Evolutionary conservation across 257 asterid species (phyloP).

Genomic region (Knoxia roxburghii): DNA sequence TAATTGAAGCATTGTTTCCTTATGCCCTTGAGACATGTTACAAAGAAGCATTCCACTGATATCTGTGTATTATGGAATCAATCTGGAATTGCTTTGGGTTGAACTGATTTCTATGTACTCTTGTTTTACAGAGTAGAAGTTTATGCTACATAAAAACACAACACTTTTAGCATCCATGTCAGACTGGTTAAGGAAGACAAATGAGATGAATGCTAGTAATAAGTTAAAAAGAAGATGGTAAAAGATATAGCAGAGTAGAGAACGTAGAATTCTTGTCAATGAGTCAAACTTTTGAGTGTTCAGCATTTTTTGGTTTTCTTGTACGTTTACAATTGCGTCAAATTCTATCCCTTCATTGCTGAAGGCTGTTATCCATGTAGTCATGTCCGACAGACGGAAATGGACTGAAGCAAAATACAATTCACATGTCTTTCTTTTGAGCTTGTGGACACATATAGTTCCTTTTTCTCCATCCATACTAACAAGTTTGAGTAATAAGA

Average conservation of each 20-base stretch:
- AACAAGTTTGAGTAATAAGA: not conserved
- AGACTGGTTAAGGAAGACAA: not conserved
- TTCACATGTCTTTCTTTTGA: not conserved
- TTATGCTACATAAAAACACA: constrained; percentile 19
- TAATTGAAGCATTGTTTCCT: constrained; percentile 30
- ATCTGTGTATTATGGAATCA: constrained; percentile 31
- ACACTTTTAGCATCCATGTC: not conserved
- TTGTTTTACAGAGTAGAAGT: constrained; percentile 37
- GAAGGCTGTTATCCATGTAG: not conserved
- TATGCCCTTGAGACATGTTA: constrained; percentile 33
- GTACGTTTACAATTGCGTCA: not conserved
- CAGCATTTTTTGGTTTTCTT: not conserved
- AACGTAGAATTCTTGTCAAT: not conserved
- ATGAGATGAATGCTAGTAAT: not conserved
- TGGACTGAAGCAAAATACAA: not conserved
- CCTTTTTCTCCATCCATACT: not conserved
- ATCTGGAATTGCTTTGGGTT: constrained; percentile 30
- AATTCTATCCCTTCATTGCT: too few species aligned
- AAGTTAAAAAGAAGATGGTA: not conserved
- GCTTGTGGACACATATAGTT: not conserved
- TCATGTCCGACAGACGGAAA: not conserved
- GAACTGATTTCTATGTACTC: constrained; percentile 28
- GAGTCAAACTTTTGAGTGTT: not conserved
- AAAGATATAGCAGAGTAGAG: not conserved
- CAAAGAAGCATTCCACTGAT: constrained; percentile 39